Evolutionary conservation across 805 yeast species (phyloP), one percentile per base, ranked within the genome.

Genomic region (Candida takata): DNA sequence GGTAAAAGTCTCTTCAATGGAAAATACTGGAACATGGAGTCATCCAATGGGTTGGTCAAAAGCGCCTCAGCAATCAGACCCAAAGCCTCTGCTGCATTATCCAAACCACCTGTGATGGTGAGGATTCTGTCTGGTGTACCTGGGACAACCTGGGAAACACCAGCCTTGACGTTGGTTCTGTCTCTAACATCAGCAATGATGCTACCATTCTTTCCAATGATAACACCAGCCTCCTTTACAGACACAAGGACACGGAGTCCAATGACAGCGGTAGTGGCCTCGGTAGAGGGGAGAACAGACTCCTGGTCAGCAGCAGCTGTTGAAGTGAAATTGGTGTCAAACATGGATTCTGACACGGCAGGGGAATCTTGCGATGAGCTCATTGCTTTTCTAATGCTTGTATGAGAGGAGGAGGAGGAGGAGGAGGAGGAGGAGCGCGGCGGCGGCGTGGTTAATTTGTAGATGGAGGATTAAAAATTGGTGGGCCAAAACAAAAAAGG

Each of bases 211-310:
- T 82, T 82, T 36, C 96, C 96, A 48, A 87, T 87, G 43, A 87
- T 75, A 42, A 86, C 83, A 13, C 95, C 95, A 10, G 95, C 88
- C 58, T 87, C 96, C 53, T 80, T 82, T 37, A 87, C 74, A 3
- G 92, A 77, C 14, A 87, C 82, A 20, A 87, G 67, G 1, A 85
- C 72, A 43, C 68, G 55, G 43, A 47, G 44, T 8, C 53, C 54
- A 28, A 53, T 52, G 27, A 51, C 52, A 17, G 58, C 54, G 6
- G 48, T 41, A 7, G 47, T 46, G 29, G 39, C 36, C 18, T 43
- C 54, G 2, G 37, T 23, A 4, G 49, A 34, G 19, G 58, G 58
- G 8, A 53, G 36, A 7, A 52, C 44, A 14, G 47, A 35, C n/a
- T n/a, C n/a, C n/a, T n/a, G n/a, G 27, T 28, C 23, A 8, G 27